phyloP scores from a whole-genome alignment of 139 green algal genomes.

The Chlamydomonas sp. region DNA sequence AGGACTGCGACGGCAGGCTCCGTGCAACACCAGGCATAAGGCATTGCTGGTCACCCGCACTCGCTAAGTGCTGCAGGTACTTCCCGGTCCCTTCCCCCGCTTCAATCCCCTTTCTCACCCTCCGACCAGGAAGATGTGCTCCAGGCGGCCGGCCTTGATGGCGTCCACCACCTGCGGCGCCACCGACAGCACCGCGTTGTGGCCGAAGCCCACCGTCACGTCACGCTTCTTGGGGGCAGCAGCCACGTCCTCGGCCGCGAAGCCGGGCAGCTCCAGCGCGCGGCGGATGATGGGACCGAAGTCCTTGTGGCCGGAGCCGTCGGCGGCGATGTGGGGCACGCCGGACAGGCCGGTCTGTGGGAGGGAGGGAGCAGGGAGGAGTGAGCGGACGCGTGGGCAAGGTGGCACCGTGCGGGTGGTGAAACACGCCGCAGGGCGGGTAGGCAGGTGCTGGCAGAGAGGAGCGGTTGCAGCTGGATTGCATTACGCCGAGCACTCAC shows the following conservation, averaged over 20 bases:
- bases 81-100: background rate
- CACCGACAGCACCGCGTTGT: conserved; percentile 60
- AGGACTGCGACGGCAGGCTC: no score
- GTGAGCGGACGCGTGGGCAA: no score
- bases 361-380: no score
- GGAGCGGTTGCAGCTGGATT: no score
- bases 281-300: conserved; percentile 57
- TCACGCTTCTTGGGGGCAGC: conserved; percentile 4
- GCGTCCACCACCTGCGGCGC: conserved; percentile 59
- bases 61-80: no score
- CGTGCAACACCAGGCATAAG: no score
- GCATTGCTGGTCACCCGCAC: no score
- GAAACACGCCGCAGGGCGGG: no score
- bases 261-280: conserved; percentile 62
- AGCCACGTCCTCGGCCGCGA: conserved; percentile 10
- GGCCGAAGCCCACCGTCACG: conserved; percentile 57
- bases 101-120: conserved; percentile 26
- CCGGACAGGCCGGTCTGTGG: conserved; percentile 55
- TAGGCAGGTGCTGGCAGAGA: no score
- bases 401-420: no score
- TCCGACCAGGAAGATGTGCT: conserved; percentile 68
- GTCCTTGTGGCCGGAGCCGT: conserved; percentile 49
- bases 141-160: conserved; percentile 59
- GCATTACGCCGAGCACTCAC: no score
- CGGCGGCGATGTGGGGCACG: conserved; percentile 51